A percentile compares a stretch with the other conserved stretches of the same genome.
Conservation (phyloP, 192 early-diverging fungal species). For the Coemansia sp. region DNA sequence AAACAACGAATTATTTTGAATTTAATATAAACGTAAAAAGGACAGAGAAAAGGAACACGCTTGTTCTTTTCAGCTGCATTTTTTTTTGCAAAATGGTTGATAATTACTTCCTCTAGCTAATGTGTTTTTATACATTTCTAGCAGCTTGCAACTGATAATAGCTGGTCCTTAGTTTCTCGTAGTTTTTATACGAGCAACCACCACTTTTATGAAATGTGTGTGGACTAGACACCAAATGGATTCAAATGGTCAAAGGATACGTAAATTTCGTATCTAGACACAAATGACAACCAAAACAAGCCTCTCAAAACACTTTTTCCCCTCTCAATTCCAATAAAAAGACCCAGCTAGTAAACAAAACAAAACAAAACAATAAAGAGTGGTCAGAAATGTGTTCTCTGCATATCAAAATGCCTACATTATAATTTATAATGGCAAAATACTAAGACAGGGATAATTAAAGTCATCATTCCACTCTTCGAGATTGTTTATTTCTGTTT, state of each 20-base stretch:
- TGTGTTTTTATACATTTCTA: too few species aligned
- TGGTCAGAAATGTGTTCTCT: conserved; percentile 42
- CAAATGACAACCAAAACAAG: too few species aligned
- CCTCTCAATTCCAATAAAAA: background rate
- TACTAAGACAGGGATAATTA: conserved; percentile 40
- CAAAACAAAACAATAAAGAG: conserved; percentile 1
- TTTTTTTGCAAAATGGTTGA: background rate
- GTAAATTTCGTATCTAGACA: too few species aligned
- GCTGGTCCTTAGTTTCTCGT: too few species aligned
- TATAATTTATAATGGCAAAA: conserved; percentile 6
- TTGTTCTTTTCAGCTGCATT: background rate
- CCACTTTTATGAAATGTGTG: too few species aligned
- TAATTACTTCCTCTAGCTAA: too few species aligned
- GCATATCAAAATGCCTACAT: conserved; percentile 9
- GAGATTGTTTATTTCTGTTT: background rate
- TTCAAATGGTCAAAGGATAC: too few species aligned
- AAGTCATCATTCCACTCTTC: conserved; percentile 25
- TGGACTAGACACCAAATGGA: too few species aligned
- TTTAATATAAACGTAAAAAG: background rate
- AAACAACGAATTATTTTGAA: background rate
- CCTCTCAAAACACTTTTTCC: background rate
- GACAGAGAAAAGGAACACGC: background rate
- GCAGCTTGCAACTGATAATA: too few species aligned
- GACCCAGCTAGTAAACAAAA: background rate
- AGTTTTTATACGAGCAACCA: too few species aligned